Percentiles rank a stretch among this genome's conserved stretches.
Evolutionary conservation across 148 eudicot species (phyloP).

Genomic region (Oxyria digyna): DNA sequence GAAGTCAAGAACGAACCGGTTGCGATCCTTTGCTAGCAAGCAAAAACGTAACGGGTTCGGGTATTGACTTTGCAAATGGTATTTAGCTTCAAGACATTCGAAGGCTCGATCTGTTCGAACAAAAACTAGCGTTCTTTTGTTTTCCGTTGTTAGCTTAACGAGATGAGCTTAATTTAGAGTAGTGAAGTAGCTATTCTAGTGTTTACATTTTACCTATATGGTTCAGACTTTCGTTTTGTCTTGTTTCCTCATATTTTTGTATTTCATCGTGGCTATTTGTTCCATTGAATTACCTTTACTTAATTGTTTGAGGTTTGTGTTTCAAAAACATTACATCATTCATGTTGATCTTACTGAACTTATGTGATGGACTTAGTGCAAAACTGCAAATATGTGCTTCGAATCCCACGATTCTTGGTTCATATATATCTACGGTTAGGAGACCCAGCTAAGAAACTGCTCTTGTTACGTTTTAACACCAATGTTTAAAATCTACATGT

Average conservation of each 20-base stretch:
- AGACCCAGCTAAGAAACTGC: no score
- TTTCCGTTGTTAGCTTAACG: constrained; percentile 5
- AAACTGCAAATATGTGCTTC: no score
- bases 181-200: not conserved
- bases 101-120: not conserved
- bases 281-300: no score
- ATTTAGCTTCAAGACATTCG: not conserved
- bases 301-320: not conserved
- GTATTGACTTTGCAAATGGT: constrained; percentile 61
- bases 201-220: not conserved
- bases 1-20: constrained; percentile 99
- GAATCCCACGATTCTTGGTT: no score
- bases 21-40: not conserved
- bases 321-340: not conserved
- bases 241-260: not conserved
- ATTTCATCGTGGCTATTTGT: not conserved
- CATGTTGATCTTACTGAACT: no score
- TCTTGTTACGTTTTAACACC: no score
- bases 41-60: constrained; percentile 65
- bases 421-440: no score
- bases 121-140: not conserved
- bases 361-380: no score
- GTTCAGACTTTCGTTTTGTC: not conserved
- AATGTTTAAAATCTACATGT: no score
- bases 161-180: not conserved